A percentile compares a stretch with the other conserved stretches of the same genome.
Evolutionary conservation across 495 filamentous ascomycete genomes (phyloP).

Genomic region (Lasiosphaeris hirsuta): DNA sequence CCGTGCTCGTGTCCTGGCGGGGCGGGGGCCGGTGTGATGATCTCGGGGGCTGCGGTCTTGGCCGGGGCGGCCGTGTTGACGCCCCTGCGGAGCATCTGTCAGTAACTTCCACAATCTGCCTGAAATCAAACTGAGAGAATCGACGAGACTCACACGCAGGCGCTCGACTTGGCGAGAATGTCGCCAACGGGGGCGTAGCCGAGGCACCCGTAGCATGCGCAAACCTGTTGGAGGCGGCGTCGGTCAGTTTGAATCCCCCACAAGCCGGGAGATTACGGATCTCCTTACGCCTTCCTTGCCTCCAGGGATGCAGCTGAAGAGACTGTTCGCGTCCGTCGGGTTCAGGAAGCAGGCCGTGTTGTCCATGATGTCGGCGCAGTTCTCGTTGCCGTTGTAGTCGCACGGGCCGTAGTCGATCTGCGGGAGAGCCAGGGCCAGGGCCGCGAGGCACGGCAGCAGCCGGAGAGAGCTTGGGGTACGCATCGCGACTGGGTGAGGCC

Average conservation of each 20-base stretch:
- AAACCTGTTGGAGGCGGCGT: slow-evolving; percentile 12
- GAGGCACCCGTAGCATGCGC: slow-evolving; percentile 22
- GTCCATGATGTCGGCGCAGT: slow-evolving; percentile 28
- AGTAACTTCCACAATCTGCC: no score
- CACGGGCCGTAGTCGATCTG: slow-evolving; percentile 22
- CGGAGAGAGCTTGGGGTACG: neutral
- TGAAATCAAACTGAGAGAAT: no score
- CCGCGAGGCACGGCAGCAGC: slow-evolving; percentile 1
- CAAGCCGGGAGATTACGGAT: neutral
- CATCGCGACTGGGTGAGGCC: neutral
- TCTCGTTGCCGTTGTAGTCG: slow-evolving; percentile 19
- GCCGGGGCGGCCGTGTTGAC: neutral
- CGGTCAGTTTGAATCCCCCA: neutral
- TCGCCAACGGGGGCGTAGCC: slow-evolving; percentile 16
- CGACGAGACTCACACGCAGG: slow-evolving; percentile 21
- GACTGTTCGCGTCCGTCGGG: slow-evolving; percentile 7
- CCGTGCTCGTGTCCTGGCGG: no score
- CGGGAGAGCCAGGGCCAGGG: slow-evolving; percentile 1
- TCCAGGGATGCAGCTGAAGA: slow-evolving; percentile 14
- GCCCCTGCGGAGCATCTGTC: neutral
- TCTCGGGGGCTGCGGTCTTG: no score
- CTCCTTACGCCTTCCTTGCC: slow-evolving; percentile 15
- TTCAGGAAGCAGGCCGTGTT: slow-evolving; percentile 26
- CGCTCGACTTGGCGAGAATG: slow-evolving; percentile 17
- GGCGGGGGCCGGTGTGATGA: no score